Percentiles rank a stretch among this genome's conserved stretches.
phyloP scores from a whole-genome alignment of 2,329 filamentous ascomycete genomes.

The Phaeosphaeria sp. region DNA sequence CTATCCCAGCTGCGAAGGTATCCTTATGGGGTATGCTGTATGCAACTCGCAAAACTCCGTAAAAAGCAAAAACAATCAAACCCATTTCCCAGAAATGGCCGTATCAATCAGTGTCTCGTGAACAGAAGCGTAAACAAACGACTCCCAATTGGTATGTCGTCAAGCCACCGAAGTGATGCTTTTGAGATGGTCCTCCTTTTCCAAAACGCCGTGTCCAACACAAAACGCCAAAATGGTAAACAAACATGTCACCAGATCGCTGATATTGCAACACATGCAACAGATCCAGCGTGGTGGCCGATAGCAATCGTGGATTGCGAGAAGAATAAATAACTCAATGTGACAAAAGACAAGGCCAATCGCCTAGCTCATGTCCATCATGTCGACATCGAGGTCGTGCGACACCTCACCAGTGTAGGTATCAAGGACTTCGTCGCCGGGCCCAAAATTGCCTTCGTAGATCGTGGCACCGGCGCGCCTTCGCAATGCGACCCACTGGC shows the following conservation, averaged over 20 bases:
- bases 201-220: conserved; percentile 23
- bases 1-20: conserved; percentile 38
- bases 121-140: conserved; percentile 10
- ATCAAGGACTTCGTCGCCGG: conserved; percentile 67
- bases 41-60: conserved; percentile 30
- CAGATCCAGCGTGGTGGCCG: conserved; percentile 11
- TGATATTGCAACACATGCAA: conserved; percentile 15
- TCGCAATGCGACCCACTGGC: conserved; percentile 79
- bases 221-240: conserved; percentile 14
- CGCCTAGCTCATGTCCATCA: conserved; percentile 62
- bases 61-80: conserved; percentile 13
- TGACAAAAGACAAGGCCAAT: conserved; percentile 1
- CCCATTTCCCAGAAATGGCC: conserved; percentile 10
- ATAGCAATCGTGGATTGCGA: neutral
- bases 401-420: conserved; percentile 52
- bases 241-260: conserved; percentile 8
- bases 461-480: conserved; percentile 90
- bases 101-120: conserved; percentile 3
- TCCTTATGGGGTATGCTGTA: conserved; percentile 35
- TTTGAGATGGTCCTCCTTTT: conserved; percentile 8
- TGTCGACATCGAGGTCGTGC: conserved; percentile 56
- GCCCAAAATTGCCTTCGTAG: conserved; percentile 95
- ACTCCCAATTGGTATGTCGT: neutral
- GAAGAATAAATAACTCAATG: neutral
- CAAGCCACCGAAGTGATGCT: conserved; percentile 6